Percentiles rank a stretch among this genome's conserved stretches.
Evolutionary conservation across 257 asterid species (phyloP).

Genomic region (Mitragyna speciosa): DNA sequence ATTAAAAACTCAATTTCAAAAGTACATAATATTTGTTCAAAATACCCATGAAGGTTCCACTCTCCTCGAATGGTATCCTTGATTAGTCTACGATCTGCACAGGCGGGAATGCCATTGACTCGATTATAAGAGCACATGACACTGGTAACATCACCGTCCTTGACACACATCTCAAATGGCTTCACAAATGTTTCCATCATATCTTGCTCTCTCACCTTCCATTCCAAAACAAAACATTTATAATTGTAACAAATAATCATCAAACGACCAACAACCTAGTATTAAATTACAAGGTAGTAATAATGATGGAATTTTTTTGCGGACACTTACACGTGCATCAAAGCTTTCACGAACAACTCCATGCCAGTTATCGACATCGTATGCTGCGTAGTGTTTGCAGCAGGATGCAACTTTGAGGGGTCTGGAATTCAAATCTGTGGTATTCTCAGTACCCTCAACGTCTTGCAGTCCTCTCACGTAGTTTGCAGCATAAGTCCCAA

Average conservation of each 20-base stretch:
- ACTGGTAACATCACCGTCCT: conserved; percentile 37
- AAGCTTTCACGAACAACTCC: conserved; percentile 32
- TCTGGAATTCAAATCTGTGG: conserved; percentile 18
- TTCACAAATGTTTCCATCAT: conserved; percentile 45
- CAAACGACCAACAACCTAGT: no score
- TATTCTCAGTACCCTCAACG: conserved; percentile 28
- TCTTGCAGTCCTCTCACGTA: conserved; percentile 56
- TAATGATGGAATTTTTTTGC: no score
- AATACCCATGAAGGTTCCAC: conserved; percentile 49
- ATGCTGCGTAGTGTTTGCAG: conserved; percentile 56
- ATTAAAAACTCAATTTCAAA: neutral
- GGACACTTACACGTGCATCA: conserved; percentile 33
- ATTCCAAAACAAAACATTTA: conserved; percentile 19
- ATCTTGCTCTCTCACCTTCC: conserved; percentile 43
- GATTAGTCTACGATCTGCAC: conserved; percentile 42
- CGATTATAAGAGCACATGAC: conserved; percentile 55
- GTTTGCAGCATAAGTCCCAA: conserved; percentile 34
- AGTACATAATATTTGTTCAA: neutral
- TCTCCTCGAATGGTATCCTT: conserved; percentile 37
- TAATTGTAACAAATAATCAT: no score
- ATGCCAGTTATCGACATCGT: conserved; percentile 46
- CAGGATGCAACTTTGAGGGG: conserved; percentile 49
- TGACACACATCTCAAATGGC: conserved; percentile 51
- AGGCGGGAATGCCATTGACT: conserved; percentile 49
- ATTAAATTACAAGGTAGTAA: no score